These are phyloP conservation scores for Grosmannia clavigera DNA, from an alignment of 2,329 filamentous ascomycete species.

Conservation along the genomic window DNA sequence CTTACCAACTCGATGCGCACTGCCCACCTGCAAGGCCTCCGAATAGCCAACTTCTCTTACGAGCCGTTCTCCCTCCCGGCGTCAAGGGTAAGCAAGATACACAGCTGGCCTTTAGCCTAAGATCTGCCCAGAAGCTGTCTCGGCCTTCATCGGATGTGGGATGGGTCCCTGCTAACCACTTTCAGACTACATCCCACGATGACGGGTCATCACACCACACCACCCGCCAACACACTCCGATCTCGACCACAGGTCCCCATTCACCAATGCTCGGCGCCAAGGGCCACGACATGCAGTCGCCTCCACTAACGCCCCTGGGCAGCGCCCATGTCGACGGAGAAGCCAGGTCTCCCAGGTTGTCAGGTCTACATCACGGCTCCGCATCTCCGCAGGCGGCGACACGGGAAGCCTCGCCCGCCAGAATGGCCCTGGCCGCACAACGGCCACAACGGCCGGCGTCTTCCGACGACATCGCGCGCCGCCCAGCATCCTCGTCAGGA, in stretches of 20 bases:
- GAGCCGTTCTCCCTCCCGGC: conserved; percentile 81
- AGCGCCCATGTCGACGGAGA: conserved; percentile 37
- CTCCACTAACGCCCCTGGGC: conserved; percentile 76
- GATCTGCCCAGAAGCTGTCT: neutral
- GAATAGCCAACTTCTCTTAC: conserved; percentile 78
- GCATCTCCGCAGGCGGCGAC: conserved; percentile 61
- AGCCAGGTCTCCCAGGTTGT: conserved; percentile 15
- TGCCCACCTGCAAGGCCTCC: conserved; percentile 64
- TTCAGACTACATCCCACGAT: conserved; percentile 46
- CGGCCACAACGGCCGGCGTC: neutral
- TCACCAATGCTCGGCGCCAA: conserved; percentile 58
- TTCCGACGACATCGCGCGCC: neutral
- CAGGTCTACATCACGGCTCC: conserved; percentile 13
- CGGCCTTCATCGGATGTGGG: neutral
- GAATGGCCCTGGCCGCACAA: neutral
- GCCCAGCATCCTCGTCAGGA: conserved; percentile 16
- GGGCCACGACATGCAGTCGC: conserved; percentile 65
- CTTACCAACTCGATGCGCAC: conserved; percentile 62
- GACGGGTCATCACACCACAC: conserved; percentile 42
- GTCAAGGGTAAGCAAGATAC: conserved; percentile 54
- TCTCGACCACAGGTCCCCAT: conserved; percentile 45
- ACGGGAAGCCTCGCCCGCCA: conserved; percentile 31
- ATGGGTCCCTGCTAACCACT: neutral
- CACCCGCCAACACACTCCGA: conserved; percentile 52
- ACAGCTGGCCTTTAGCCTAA: neutral